A percentile compares a stretch with the other conserved stretches of the same genome.
Conservation (phyloP, 148 eudicot species). For the Cornus suecica region DNA sequence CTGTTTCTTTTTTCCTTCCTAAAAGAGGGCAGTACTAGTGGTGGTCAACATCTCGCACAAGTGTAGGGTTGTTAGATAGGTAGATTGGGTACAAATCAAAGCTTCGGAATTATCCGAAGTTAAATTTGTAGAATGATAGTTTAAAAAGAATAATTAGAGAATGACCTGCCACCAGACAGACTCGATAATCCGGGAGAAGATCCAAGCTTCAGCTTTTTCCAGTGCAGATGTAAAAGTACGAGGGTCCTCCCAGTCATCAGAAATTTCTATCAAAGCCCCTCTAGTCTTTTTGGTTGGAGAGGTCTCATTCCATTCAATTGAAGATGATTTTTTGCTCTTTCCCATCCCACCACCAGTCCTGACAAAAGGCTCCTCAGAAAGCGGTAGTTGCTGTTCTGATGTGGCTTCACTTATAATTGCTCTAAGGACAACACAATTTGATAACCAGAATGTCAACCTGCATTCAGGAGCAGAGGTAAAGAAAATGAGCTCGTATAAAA, state of each 20-base stretch:
- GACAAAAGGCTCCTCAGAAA: constrained; percentile 36
- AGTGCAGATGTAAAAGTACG: constrained; percentile 49
- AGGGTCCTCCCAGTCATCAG: constrained; percentile 59
- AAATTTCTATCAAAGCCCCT: constrained; percentile 19
- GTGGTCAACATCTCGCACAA: too few relatives aligned
- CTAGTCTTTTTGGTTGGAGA: constrained; percentile 31
- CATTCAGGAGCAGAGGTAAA: constrained; percentile 8
- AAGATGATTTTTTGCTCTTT: constrained; percentile 34
- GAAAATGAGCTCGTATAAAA: constrained; percentile 1
- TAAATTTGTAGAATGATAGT: not conserved
- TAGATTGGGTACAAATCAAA: too few relatives aligned
- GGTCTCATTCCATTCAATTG: constrained; percentile 51
- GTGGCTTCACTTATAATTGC: constrained; percentile 54
- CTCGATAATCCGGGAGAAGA: constrained; percentile 79
- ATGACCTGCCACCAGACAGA: constrained; percentile 98
- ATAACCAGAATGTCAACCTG: constrained; percentile 89
- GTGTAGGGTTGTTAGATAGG: too few relatives aligned
- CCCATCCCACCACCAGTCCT: constrained; percentile 24
- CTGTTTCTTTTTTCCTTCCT: too few relatives aligned
- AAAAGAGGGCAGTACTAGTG: too few relatives aligned
- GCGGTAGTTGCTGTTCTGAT: constrained; percentile 38
- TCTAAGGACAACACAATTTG: constrained; percentile 68
- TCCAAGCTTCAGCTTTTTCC: constrained; percentile 82
- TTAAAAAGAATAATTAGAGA: not conserved
- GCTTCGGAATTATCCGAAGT: not conserved